Conservation (phyloP, 306 rosid genomes). For the cucumber (Cucumis sativus) region Cucumber_9930_V3 NC_026657.2:30052501-30053000, state of each 20-base stretch:
- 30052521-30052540: constrained; percentile 1
- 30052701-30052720: background rate
- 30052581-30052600: background rate
- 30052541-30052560: background rate
- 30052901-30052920: background rate
- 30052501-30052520: background rate
- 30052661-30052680: background rate
- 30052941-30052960: background rate
- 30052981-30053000: background rate
- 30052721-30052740: background rate
- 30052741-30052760: background rate
- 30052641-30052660: background rate
- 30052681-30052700: background rate
- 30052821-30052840: background rate
- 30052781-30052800: background rate
- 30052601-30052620: background rate
- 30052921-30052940: background rate
- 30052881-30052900: background rate
- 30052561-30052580: background rate
- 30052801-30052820: too few relatives aligned
- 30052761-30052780: background rate
- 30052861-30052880: background rate
- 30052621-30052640: background rate
- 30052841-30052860: background rate
- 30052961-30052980: background rate